Conservation (phyloP, 192 early-diverging fungal genomes). For the Rhizophlyctis rosea region DNA sequence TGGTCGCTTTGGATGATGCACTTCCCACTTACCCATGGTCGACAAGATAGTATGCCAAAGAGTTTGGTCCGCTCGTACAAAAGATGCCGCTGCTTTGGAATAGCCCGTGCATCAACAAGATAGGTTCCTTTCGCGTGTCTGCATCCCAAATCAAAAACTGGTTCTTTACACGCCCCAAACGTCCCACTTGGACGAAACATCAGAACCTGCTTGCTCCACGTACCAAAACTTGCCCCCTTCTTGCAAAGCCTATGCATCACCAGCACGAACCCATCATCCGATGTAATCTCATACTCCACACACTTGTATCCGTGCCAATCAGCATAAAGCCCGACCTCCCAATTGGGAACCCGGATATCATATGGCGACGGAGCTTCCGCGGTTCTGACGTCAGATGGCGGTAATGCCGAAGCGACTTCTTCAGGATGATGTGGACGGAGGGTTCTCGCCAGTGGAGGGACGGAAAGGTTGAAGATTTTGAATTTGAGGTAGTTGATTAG, state of each 20-base stretch:
- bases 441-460: too few species aligned
- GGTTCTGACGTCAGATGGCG: background rate
- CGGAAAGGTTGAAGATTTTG: background rate
- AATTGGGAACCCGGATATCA: background rate
- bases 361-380: background rate
- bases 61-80: slow-evolving; percentile 15
- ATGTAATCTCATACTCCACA: background rate
- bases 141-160: too few species aligned
- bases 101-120: slow-evolving; percentile 39
- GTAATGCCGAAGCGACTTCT: background rate
- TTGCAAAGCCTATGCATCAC: background rate
- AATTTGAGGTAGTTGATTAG: background rate
- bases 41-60: slow-evolving; percentile 34
- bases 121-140: slow-evolving; percentile 13
- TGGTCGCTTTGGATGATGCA: background rate
- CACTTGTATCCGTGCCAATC: background rate
- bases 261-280: background rate
- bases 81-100: slow-evolving; percentile 37
- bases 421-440: background rate
- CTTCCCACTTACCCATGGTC: slow-evolving; percentile 9
- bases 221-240: background rate
- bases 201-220: too few species aligned
- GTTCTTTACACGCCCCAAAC: too few species aligned
- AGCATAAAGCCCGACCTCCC: background rate
- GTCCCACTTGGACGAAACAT: too few species aligned